Evolutionary conservation across 192 early-diverging fungal genomes (phyloP), one percentile per base, ranked within the genome.

Genomic region (Coemansia sp.): DNA sequence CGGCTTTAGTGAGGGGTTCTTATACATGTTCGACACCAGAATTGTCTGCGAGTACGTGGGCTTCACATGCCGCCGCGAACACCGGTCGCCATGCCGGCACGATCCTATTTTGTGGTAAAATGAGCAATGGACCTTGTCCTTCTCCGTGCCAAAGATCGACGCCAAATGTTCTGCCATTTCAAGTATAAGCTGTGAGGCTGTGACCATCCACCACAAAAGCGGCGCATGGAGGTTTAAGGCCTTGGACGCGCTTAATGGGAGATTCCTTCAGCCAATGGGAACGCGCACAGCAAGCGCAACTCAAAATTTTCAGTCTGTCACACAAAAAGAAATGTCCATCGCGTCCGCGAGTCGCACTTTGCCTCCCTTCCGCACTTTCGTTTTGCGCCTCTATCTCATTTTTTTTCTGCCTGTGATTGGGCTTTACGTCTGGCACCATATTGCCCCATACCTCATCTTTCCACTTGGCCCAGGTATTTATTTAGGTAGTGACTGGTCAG

Each of bases 71-170:
- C 96, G 96, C 63, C 96, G 85, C 18, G 93, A 94, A 72, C 97
- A 98, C 54, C 93, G 87, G 68, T 99, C 97, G 54, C 95, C 96
- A 68, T 98, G 96, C 19, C 96, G 85, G 72, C 97, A 99, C 32
- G 97, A 95, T 27, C 97, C 97, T 54, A 98, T 99, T 85, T 99
- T 98, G 86, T 95, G 94, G 87, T 98, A 98, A 69, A 97, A 98
- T 48, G 92, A 94, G 82, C 97, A 98, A 72, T 98, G 94, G 62
- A 98, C 95, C 87, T 94, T 93, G 92, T 97, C 96, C 76, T 95
- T 95, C 68, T 98, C 96, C 19, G 96, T 98, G 41, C 96, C 96
- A 75, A 96, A 98, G 58, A 98, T 98, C 41, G 85, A 87, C 4
- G 91, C 91, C 49, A 92, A 80, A 76, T 92, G 89, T 61, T 90